Conservation (phyloP, 768 basidiomycete species). For the Boletus sp. region DNA sequence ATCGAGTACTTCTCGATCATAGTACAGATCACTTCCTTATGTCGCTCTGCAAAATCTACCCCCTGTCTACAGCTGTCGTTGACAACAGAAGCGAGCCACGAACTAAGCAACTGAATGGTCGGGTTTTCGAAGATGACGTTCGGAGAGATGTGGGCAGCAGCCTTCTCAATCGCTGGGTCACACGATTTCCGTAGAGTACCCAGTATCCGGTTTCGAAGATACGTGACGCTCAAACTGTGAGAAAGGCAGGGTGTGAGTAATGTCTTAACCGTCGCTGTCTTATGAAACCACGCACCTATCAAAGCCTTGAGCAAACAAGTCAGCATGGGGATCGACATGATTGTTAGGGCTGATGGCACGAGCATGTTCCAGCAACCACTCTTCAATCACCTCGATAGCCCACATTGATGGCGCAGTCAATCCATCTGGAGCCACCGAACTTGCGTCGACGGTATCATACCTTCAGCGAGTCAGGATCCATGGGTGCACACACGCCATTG, state of each 20-base stretch:
- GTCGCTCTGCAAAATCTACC: slow-evolving; percentile 1
- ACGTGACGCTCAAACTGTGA: slow-evolving; percentile 31
- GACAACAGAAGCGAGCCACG: slow-evolving; percentile 16
- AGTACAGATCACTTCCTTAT: slow-evolving; percentile 29
- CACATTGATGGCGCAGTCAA: slow-evolving; percentile 26
- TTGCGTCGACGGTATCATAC: slow-evolving; percentile 34
- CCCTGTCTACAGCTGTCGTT: not conserved
- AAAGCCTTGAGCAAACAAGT: slow-evolving; percentile 37
- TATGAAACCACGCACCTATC: slow-evolving; percentile 31
- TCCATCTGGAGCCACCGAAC: slow-evolving; percentile 14
- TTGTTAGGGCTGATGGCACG: slow-evolving; percentile 4
- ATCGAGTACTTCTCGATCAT: slow-evolving; percentile 42
- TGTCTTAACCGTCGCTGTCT: not conserved
- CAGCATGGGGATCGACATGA: slow-evolving; percentile 10
- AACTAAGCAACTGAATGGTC: slow-evolving; percentile 36
- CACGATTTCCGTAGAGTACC: slow-evolving; percentile 31
- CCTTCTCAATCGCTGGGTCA: slow-evolving; percentile 26
- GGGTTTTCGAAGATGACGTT: slow-evolving; percentile 41
- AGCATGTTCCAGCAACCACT: slow-evolving; percentile 32
- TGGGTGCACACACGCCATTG: fast-evolving
- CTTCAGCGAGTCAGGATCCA: slow-evolving; percentile 7
- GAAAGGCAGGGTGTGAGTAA: not conserved
- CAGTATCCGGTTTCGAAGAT: slow-evolving; percentile 24
- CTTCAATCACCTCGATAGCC: slow-evolving; percentile 16
- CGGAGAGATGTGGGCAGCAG: slow-evolving; percentile 24